These are phyloP conservation scores for Globisporangium rhizosaccharum DNA, from an alignment of 352 stramenopile genomes.

Conservation along the genomic window DNA sequence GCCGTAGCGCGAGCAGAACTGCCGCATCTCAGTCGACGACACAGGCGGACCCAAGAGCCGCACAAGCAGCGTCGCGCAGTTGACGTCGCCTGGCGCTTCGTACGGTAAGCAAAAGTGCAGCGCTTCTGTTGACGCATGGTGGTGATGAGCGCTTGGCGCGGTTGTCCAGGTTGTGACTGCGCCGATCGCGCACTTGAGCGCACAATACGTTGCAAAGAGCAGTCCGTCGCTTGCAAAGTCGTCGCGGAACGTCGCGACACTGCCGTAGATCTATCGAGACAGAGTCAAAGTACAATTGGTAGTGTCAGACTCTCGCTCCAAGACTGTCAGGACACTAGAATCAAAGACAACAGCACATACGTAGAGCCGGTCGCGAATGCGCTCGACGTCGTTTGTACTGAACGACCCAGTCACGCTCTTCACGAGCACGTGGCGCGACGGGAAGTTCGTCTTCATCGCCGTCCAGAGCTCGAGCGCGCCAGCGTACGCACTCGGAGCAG, in stretches of 20 bases:
- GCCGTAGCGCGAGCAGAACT: slow-evolving; percentile 63
- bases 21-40: slow-evolving; percentile 39
- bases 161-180: slow-evolving; percentile 41
- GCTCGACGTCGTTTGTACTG: slow-evolving; percentile 30
- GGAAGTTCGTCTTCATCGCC: slow-evolving; percentile 47
- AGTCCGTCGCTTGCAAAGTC: slow-evolving; percentile 50
- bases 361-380: slow-evolving; percentile 42
- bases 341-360: slow-evolving; percentile 23
- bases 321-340: not conserved
- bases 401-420: slow-evolving; percentile 31
- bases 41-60: slow-evolving; percentile 23
- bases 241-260: slow-evolving; percentile 36
- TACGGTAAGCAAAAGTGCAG: slow-evolving; percentile 61
- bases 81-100: slow-evolving; percentile 54
- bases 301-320: not conserved
- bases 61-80: slow-evolving; percentile 58
- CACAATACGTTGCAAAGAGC: slow-evolving; percentile 72
- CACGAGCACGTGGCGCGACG: slow-evolving; percentile 66
- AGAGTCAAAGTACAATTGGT: not conserved
- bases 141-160: not conserved
- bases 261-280: slow-evolving; percentile 48
- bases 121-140: slow-evolving; percentile 8
- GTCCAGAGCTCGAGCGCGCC: slow-evolving; percentile 34
- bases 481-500: not conserved
- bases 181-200: slow-evolving; percentile 58